A percentile compares a stretch with the other conserved stretches of the same genome.
These are phyloP conservation scores for Nadsonia commutata DNA, from an alignment of 1,139 yeast species.

Conservation along the genomic window DNA sequence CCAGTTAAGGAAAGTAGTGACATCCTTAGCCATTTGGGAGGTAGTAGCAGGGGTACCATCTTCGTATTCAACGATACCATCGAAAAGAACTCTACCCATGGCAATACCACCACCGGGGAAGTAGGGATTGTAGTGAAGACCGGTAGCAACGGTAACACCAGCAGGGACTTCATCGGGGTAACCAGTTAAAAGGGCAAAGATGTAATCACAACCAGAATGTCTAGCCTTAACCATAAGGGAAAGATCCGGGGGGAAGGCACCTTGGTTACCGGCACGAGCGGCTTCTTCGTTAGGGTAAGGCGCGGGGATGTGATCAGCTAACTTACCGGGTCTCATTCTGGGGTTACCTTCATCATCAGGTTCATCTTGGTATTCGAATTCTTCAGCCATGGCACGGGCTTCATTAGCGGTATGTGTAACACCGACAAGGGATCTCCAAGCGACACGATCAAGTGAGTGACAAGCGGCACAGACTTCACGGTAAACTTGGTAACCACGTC, in stretches of 20 bases:
- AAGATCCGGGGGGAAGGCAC: conserved; percentile 97
- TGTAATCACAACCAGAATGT: conserved; percentile 96
- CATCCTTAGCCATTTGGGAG: conserved; percentile 99
- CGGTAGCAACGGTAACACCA: conserved; percentile 85
- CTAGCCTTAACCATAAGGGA: conserved; percentile 96
- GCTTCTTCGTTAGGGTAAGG: conserved; percentile 98
- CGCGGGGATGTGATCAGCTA: conserved; percentile 87
- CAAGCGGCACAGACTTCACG: conserved; percentile 98
- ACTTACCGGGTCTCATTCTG: conserved; percentile 95
- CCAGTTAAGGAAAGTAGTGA: conserved; percentile 91
- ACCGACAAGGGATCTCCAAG: conserved; percentile 97
- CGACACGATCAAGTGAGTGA: conserved; percentile 91
- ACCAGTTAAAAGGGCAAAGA: conserved; percentile 89
- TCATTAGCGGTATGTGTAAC: conserved; percentile 87
- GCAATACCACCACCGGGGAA: conserved; percentile 99
- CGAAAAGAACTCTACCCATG: conserved; percentile 96
- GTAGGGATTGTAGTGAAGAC: conserved; percentile 96
- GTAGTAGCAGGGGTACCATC: conserved; percentile 98
- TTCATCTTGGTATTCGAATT: conserved; percentile 95
- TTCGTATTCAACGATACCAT: conserved; percentile 93
- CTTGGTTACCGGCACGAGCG: conserved; percentile 98
- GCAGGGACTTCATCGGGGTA: conserved; percentile 99
- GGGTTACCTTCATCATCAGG: conserved; percentile 99
- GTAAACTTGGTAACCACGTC: conserved; percentile 99
- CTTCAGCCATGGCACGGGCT: conserved; percentile 89